phyloP scores from a whole-genome alignment of 208 protist genomes.

The Trypanosoma brucei region DNA sequence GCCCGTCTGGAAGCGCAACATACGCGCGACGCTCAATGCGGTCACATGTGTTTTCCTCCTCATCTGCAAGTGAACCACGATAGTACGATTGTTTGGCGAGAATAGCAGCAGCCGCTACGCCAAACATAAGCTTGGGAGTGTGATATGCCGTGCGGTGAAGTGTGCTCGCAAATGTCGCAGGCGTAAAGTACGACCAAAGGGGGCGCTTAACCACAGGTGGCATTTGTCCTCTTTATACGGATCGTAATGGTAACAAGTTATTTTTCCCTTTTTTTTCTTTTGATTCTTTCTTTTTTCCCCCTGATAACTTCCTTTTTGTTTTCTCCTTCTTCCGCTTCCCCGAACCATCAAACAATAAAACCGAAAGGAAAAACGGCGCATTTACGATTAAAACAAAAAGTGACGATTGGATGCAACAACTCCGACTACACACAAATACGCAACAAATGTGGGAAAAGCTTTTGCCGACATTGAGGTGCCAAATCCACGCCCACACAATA shows the following conservation, averaged over 20 bases:
- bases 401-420: no score
- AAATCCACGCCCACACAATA: no score
- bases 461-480: no score
- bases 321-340: no score
- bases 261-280: conserved; percentile 12
- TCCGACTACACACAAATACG: no score
- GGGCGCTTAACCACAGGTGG: conserved; percentile 64
- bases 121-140: conserved; percentile 69
- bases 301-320: no score
- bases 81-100: conserved; percentile 85
- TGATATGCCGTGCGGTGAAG: conserved; percentile 67
- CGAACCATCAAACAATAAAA: no score
- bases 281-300: no score
- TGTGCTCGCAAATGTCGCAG: conserved; percentile 64
- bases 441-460: no score
- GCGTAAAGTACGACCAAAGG: conserved; percentile 68
- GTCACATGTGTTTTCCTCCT: conserved; percentile 77
- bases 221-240: not conserved
- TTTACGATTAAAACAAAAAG: no score
- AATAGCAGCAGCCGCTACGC: conserved; percentile 61
- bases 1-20: conserved; percentile 85
- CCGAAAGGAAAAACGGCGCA: no score
- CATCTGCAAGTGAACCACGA: conserved; percentile 70
- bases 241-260: conserved; percentile 11
- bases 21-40: conserved; percentile 87